phyloP scores from a whole-genome alignment of 345 rosid species.

The Rhizophora apiculata region DNA sequence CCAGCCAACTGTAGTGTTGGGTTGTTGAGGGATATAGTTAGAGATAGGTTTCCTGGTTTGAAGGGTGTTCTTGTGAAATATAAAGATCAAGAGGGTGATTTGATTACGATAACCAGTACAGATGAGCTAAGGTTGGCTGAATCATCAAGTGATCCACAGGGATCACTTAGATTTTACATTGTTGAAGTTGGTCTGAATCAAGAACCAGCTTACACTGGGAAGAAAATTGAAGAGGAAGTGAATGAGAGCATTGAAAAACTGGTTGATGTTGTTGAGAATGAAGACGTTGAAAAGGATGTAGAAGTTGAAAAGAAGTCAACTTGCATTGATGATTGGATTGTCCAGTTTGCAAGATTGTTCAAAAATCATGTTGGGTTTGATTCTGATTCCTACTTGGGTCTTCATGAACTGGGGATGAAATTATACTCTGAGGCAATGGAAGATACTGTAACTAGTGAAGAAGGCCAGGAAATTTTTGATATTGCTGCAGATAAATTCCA shows the following conservation, averaged over 20 bases:
- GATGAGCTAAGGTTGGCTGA: conserved; percentile 80
- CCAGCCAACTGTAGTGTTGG: conserved; percentile 59
- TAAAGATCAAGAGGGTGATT: conserved; percentile 86
- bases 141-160: conserved; percentile 43
- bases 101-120: conserved; percentile 79
- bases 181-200: conserved; percentile 72
- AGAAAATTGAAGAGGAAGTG: conserved; percentile 32
- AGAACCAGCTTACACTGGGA: conserved; percentile 80
- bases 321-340: conserved; percentile 76
- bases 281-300: conserved; percentile 33
- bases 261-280: conserved; percentile 41
- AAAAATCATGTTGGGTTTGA: conserved; percentile 95
- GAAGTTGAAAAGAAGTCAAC: conserved; percentile 39
- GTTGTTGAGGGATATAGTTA: conserved; percentile 71
- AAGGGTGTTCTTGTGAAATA: conserved; percentile 79
- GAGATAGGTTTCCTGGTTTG: conserved; percentile 72
- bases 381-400: conserved; percentile 89
- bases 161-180: conserved; percentile 70
- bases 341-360: conserved; percentile 83
- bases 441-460: conserved; percentile 76
- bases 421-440: conserved; percentile 92
- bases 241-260: conserved; percentile 27
- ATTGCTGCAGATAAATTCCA: conserved; percentile 89
- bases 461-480: conserved; percentile 81
- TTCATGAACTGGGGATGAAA: conserved; percentile 94